Percentiles rank a stretch among this genome's conserved stretches.
phyloP scores from a whole-genome alignment of 208 protist genomes.

The Dictyostelium gargantuum region DNA sequence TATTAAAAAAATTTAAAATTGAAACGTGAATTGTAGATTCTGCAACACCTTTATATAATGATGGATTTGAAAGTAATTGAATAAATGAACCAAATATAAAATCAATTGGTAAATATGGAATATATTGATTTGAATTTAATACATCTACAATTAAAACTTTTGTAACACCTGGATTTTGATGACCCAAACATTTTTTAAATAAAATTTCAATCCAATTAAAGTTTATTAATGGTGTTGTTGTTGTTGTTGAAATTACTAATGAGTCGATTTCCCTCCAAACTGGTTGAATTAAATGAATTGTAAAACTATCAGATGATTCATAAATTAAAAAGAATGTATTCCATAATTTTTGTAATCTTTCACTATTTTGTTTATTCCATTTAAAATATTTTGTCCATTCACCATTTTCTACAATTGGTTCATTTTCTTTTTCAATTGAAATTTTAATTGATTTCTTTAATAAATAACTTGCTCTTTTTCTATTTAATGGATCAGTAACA shows the following conservation, averaged over 20 bases:
- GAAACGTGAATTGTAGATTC: not conserved
- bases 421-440: constrained; percentile 8
- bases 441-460: constrained; percentile 27
- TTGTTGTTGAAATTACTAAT: not conserved
- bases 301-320: constrained; percentile 43
- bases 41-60: constrained; percentile 5
- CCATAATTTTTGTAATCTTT: constrained; percentile 15
- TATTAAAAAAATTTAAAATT: not conserved
- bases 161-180: constrained; percentile 33
- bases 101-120: not conserved
- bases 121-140: not conserved
- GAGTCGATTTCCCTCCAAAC: constrained; percentile 24
- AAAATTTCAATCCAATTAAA: constrained; percentile 34
- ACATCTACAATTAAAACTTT: constrained; percentile 4
- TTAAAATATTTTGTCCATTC: constrained; percentile 12
- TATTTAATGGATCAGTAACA: constrained; percentile 10
- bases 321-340: constrained; percentile 54
- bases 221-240: not conserved
- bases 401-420: not conserved
- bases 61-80: not conserved
- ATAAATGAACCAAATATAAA: constrained; percentile 8
- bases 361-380: not conserved
- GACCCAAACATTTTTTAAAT: not conserved
- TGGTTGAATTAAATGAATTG: constrained; percentile 12
- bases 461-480: constrained; percentile 38